phyloP scores from a whole-genome alignment of 1,139 yeast genomes.

The Geotrichum aggregatum region DNA sequence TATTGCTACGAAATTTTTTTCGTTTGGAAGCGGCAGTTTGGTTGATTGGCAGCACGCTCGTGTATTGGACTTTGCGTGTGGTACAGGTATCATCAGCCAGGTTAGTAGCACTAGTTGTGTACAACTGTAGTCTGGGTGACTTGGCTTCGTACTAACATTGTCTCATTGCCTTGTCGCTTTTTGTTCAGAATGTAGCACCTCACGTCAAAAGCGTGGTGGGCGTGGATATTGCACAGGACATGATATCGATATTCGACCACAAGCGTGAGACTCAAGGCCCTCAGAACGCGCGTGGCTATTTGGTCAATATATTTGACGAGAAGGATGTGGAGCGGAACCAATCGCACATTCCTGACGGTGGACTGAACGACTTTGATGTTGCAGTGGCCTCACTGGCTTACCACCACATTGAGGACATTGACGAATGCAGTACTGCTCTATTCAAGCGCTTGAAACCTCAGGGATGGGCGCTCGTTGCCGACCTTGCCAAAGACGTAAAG shows the following conservation, averaged over 20 bases:
- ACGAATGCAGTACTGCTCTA: constrained; percentile 25
- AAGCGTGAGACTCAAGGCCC: constrained; percentile 28
- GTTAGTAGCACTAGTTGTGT: not conserved
- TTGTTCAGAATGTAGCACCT: constrained; percentile 28
- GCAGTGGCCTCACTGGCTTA: constrained; percentile 33
- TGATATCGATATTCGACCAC: constrained; percentile 30
- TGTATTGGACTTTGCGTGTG: constrained; percentile 37
- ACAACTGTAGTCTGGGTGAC: not conserved
- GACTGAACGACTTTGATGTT: constrained; percentile 28
- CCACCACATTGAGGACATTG: constrained; percentile 34
- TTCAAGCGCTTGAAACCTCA: constrained; percentile 22
- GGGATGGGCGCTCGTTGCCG: constrained; percentile 31
- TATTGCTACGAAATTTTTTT: not conserved
- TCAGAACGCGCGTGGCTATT: constrained; percentile 25
- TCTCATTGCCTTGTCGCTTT: too few relatives aligned
- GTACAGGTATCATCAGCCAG: constrained; percentile 31
- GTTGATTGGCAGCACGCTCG: constrained; percentile 22
- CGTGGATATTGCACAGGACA: constrained; percentile 32
- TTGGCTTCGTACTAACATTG: not conserved
- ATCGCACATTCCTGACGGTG: constrained; percentile 25
- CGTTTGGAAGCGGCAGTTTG: not conserved
- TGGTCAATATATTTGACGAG: constrained; percentile 25
- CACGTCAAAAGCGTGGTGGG: constrained; percentile 31
- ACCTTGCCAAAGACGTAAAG: constrained; percentile 20
- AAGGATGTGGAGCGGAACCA: constrained; percentile 7